These are phyloP conservation scores for Solidago caesia DNA, from an alignment of 129 eudicot genomes.

Conservation along the genomic window DNA sequence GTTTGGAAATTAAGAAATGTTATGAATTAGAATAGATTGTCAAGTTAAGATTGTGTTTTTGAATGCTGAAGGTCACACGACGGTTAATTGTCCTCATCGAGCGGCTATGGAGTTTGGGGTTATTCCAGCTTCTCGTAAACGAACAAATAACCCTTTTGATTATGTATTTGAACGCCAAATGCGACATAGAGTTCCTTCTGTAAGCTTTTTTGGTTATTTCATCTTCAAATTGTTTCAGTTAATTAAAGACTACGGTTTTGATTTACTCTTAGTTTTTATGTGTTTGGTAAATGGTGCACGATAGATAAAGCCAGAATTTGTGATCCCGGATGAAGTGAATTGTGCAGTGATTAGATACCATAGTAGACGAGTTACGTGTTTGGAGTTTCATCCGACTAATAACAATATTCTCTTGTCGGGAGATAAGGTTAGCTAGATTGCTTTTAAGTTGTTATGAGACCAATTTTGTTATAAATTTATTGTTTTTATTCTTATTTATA, in stretches of 20 bases:
- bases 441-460: neutral
- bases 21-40: neutral
- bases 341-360: slow-evolving; percentile 94
- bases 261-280: neutral
- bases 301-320: slow-evolving; percentile 73
- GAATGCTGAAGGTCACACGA: slow-evolving; percentile 79
- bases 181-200: slow-evolving; percentile 49
- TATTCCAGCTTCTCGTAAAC: slow-evolving; percentile 71
- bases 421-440: slow-evolving; percentile 64
- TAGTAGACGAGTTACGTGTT: slow-evolving; percentile 91
- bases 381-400: slow-evolving; percentile 92
- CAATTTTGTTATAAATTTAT: neutral
- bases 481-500: slow-evolving; percentile 6
- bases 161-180: slow-evolving; percentile 80
- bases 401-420: slow-evolving; percentile 86
- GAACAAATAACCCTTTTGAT: slow-evolving; percentile 50
- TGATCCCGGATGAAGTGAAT: slow-evolving; percentile 78
- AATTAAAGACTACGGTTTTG: neutral
- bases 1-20: neutral
- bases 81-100: slow-evolving; percentile 84
- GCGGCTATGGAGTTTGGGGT: slow-evolving; percentile 92
- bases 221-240: neutral
- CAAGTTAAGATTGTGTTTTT: neutral
- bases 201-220: slow-evolving; percentile 27
- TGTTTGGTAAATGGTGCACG: neutral